Conservation (phyloP, 371 early-diverging fungal genomes). For the Apophysomyces variabilis region DNA sequence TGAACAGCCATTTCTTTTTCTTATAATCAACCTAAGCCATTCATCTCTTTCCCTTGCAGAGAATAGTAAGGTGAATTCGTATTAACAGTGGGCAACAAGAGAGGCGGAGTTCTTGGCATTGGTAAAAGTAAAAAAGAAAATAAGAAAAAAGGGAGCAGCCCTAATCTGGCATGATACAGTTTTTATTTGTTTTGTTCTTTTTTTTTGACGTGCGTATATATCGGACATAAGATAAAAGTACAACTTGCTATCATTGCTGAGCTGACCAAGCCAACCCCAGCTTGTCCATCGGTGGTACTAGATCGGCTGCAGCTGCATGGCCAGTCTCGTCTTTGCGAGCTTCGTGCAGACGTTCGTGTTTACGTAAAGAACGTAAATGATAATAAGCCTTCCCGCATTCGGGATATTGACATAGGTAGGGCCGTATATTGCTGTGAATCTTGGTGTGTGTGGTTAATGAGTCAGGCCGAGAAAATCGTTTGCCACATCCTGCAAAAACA, state of each 20-base stretch:
- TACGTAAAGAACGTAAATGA: constrained; percentile 28
- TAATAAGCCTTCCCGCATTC: constrained; percentile 32
- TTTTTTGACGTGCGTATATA: too few relatives aligned
- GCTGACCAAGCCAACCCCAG: constrained; percentile 1
- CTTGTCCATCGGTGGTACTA: background rate
- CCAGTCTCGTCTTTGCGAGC: background rate
- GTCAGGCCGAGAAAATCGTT: constrained; percentile 88
- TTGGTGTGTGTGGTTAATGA: constrained; percentile 88
- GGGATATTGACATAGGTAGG: constrained; percentile 32
- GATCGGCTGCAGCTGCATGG: background rate
- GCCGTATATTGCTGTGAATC: constrained; percentile 82
- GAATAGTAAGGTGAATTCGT: too few relatives aligned
- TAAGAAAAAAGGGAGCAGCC: too few relatives aligned
- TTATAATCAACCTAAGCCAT: too few relatives aligned
- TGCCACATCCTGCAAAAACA: constrained; percentile 64
- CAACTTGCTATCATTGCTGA: constrained; percentile 4
- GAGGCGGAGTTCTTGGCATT: too few relatives aligned
- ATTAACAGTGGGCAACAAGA: too few relatives aligned
- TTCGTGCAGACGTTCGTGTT: constrained; percentile 27
- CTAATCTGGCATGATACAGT: too few relatives aligned
- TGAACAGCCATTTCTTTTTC: too few relatives aligned
- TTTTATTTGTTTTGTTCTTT: too few relatives aligned
- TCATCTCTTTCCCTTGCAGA: too few relatives aligned
- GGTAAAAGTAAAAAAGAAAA: too few relatives aligned
- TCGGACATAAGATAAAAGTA: background rate